Conservation (phyloP, 192 early-diverging fungal species). For the Lobosporangium transversale region DNA sequence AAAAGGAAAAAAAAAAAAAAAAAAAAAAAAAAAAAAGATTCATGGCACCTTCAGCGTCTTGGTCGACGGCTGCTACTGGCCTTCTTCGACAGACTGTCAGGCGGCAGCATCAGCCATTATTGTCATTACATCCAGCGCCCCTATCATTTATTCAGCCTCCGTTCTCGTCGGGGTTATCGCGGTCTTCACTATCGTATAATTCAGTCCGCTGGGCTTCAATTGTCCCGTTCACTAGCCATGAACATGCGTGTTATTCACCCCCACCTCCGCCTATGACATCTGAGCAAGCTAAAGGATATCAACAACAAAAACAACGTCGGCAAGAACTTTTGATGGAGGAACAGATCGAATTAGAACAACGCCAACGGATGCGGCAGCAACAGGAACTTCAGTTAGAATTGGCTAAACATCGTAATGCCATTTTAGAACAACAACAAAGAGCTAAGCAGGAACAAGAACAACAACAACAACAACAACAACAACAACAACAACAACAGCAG, state of each 20-base stretch:
- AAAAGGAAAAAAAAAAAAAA: too few relatives aligned
- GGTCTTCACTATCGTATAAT: too few relatives aligned
- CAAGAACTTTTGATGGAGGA: constrained; percentile 9
- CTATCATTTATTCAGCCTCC: background rate
- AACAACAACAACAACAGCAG: constrained; percentile 5
- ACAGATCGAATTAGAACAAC: constrained; percentile 32
- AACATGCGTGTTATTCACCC: constrained; percentile 9
- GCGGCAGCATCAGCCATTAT: too few relatives aligned
- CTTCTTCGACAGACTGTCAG: too few relatives aligned
- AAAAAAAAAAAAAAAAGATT: too few relatives aligned
- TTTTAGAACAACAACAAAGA: constrained; percentile 19
- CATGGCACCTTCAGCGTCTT: too few relatives aligned
- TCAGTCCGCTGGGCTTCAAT: constrained; percentile 44
- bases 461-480: constrained; percentile 8
- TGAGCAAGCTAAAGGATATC: constrained; percentile 25
- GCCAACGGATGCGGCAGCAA: constrained; percentile 31
- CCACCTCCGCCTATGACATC: constrained; percentile 42
- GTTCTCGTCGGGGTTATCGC: too few relatives aligned
- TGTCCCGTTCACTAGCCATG: constrained; percentile 20
- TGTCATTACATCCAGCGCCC: too few relatives aligned
- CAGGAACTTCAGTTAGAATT: constrained; percentile 29
- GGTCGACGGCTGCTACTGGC: too few relatives aligned
- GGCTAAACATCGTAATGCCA: constrained; percentile 34
- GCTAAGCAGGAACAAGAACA: constrained; percentile 1
- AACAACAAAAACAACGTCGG: background rate